Base-by-base conservation (phyloP, 2,329 filamentous ascomycete species). In the Talaromyces pinophilus region DNA sequence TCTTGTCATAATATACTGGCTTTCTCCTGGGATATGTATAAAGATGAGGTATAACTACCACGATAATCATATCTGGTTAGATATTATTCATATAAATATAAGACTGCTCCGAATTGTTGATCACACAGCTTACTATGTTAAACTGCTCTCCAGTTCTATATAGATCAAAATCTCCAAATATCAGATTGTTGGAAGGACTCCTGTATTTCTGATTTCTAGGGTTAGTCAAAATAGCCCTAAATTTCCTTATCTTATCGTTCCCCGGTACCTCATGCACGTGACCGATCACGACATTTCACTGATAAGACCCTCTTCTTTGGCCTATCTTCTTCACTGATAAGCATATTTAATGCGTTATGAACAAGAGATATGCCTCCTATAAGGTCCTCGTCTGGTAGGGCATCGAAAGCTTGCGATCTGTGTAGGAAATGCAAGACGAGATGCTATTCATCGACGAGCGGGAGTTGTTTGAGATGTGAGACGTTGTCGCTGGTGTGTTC, bases 341-440 rank as follows among this genome's bases (percentile, higher is more conserved):
- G 33, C 8, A 33, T 33, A 33, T 33, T 33, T 33, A 8, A 33
- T 33, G 7, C 33, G 8, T 33, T 33, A 33, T 33, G 15, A 19
- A 25, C 33, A 35, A 13, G 15, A 35, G 40, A 7, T 15, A 66
- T 66, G 64, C 69, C 67, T 40, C 57, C 55, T 13, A 28, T 59
- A 28, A 22, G 55, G 5, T 59, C 38, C 1, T 25, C 35, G n/a
- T 42, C 64, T 1, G 66, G 66, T n/a, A 62, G 73, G 46, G 73
- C 73, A 60, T 73, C 73, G 28, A 74, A 75, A 67, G 77, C 79
- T n/a, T 81, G 79, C 59, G 68, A 69, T 10, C 72, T 73, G 25
- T 81, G 79, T 68, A 72, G 78, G 22, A 80, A 78, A 68, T 76
- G 78, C 40, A 81, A 81, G 70, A 80, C 78, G n/a, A 71, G 78